phyloP scores from a whole-genome alignment of 768 basidiomycete genomes.

The Auriscalpium vulgare region DNA sequence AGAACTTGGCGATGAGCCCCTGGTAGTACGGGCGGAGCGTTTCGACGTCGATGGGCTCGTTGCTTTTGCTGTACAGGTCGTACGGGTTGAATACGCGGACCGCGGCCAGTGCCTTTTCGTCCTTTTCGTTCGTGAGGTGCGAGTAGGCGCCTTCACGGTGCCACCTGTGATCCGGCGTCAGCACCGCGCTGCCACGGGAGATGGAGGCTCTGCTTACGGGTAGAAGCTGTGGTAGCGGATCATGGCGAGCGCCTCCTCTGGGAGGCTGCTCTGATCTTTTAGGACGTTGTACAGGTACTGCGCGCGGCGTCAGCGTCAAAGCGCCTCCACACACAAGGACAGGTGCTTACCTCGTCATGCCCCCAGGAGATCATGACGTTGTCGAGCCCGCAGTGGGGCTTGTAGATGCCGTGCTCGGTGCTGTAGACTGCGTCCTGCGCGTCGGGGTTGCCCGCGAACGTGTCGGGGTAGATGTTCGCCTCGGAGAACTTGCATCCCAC shows the following conservation, averaged over 20 bases:
- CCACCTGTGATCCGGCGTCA: constrained; percentile 40
- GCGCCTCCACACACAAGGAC: constrained; percentile 7
- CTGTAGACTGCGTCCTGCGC: constrained; percentile 55
- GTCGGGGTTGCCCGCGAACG: constrained; percentile 72
- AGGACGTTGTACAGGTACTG: constrained; percentile 81
- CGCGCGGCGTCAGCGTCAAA: neutral
- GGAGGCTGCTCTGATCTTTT: constrained; percentile 75
- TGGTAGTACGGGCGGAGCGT: constrained; percentile 79
- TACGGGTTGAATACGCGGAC: constrained; percentile 90
- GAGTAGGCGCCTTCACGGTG: constrained; percentile 82
- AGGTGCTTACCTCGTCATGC: constrained; percentile 68
- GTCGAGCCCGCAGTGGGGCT: constrained; percentile 73
- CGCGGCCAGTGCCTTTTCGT: constrained; percentile 55
- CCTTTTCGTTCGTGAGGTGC: constrained; percentile 71
- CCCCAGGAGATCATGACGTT: constrained; percentile 89
- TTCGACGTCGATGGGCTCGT: constrained; percentile 53
- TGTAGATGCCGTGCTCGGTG: constrained; percentile 67
- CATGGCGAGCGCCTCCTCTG: constrained; percentile 80
- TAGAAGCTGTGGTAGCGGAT: constrained; percentile 95
- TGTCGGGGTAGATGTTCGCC: constrained; percentile 73
- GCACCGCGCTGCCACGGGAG: neutral
- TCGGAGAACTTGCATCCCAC: constrained; percentile 85
- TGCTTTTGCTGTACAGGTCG: constrained; percentile 88
- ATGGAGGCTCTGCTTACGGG: constrained; percentile 37
- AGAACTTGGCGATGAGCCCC: constrained; percentile 74